Percentiles rank a stretch among this genome's conserved stretches.
Evolutionary conservation across 2,329 filamentous ascomycete species (phyloP).

Genomic region (Parastagonospora avenae): DNA sequence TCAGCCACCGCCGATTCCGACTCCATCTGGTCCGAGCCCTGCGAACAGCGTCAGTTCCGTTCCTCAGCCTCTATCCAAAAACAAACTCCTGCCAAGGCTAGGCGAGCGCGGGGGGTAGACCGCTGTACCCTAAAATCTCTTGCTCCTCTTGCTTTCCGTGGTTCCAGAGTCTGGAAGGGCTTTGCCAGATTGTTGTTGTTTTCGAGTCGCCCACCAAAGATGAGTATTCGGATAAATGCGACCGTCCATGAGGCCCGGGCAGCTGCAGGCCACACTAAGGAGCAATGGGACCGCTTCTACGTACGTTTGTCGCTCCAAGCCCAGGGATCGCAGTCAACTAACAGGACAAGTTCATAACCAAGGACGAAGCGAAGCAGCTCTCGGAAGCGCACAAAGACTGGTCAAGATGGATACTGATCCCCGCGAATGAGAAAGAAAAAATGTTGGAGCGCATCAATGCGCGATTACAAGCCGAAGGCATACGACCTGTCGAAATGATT

Average conservation of each 20-base stretch:
- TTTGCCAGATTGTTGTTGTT: constrained; percentile 26
- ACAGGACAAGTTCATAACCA: constrained; percentile 43
- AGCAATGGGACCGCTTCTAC: constrained; percentile 47
- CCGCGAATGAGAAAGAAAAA: constrained; percentile 43
- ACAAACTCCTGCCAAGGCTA: constrained; percentile 45
- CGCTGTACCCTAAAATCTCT: constrained; percentile 46
- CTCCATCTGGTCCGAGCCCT: constrained; percentile 44
- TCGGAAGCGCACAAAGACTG: constrained; percentile 44
- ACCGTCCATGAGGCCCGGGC: constrained; percentile 43
- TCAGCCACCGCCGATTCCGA: constrained; percentile 48
- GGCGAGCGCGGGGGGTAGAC: constrained; percentile 43
- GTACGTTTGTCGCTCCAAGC: constrained; percentile 27
- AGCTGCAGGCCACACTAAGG: constrained; percentile 42
- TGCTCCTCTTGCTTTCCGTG: constrained; percentile 39
- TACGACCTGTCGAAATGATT: constrained; percentile 44
- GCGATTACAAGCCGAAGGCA: constrained; percentile 41
- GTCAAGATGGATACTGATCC: constrained; percentile 46
- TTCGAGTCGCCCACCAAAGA: constrained; percentile 26
- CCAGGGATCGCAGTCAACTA: constrained; percentile 22
- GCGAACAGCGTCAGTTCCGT: constrained; percentile 43
- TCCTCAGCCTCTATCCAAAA: constrained; percentile 46
- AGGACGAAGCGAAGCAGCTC: constrained; percentile 44
- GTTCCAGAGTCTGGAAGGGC: constrained; percentile 34
- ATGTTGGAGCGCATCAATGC: constrained; percentile 44
- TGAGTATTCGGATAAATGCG: constrained; percentile 47